phyloP scores from a whole-genome alignment of 1,284 basidiomycete species.

The Fomitopsis betulina region DNA sequence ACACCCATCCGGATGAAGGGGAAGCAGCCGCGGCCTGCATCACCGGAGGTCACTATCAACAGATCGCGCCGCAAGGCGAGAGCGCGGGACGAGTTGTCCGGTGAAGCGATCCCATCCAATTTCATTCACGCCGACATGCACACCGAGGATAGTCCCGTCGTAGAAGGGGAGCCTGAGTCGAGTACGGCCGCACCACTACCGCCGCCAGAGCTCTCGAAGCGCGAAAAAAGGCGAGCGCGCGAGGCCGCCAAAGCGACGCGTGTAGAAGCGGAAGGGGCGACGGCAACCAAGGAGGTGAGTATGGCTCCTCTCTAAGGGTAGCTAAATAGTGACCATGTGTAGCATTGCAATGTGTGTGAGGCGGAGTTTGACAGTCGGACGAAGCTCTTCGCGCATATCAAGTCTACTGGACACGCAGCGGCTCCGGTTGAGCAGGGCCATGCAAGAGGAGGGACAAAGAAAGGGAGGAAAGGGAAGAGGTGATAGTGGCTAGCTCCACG shows the following conservation, averaged over 20 bases:
- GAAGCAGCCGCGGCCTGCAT: slow-evolving; percentile 15
- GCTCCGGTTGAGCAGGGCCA: slow-evolving; percentile 11
- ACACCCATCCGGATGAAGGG: slow-evolving; percentile 13
- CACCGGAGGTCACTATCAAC: slow-evolving; percentile 8
- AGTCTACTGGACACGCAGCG: slow-evolving; percentile 66
- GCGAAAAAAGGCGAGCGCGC: slow-evolving; percentile 73
- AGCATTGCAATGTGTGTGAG: slow-evolving; percentile 74
- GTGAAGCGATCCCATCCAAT: background rate
- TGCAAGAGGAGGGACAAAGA: slow-evolving; percentile 3
- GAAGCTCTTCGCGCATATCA: slow-evolving; percentile 77
- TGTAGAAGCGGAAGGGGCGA: slow-evolving; percentile 24
- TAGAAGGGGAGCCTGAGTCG: background rate
- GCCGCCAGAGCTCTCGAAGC: slow-evolving; percentile 59
- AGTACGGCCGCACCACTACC: background rate
- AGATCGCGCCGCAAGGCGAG: slow-evolving; percentile 16
- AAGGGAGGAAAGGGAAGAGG: slow-evolving; percentile 10
- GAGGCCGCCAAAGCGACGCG: slow-evolving; percentile 74
- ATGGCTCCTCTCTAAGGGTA: background rate
- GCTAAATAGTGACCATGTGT: background rate
- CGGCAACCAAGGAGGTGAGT: slow-evolving; percentile 18
- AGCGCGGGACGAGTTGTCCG: background rate
- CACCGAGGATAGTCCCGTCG: background rate
- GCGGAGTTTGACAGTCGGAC: slow-evolving; percentile 67
- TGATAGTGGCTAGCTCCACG: background rate
- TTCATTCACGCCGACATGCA: background rate